Evolutionary conservation across 257 asterid genomes (phyloP).

Genomic region (Solanum paucissectum): DNA sequence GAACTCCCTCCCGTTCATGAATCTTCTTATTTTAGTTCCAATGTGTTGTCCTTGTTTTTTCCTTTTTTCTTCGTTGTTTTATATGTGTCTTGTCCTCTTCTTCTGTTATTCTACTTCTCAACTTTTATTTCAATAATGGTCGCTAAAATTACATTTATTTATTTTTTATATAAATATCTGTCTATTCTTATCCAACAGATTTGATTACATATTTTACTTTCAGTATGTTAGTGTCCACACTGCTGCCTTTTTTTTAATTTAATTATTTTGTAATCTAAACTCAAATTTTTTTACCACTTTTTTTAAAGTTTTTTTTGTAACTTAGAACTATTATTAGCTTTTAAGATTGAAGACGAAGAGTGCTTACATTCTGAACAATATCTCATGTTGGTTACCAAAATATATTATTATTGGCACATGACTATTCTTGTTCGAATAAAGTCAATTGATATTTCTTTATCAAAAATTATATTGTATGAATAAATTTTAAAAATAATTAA

Average conservation of each 20-base stretch:
- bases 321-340: too few relatives aligned
- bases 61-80: not conserved
- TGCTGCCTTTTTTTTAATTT: too few relatives aligned
- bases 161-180: too few relatives aligned
- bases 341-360: too few relatives aligned
- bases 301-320: too few relatives aligned
- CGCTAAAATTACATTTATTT: too few relatives aligned
- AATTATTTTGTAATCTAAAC: too few relatives aligned
- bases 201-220: not conserved
- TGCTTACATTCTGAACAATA: too few relatives aligned
- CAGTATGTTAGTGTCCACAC: not conserved
- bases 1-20: not conserved
- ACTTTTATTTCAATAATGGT: not conserved
- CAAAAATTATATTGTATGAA: not conserved
- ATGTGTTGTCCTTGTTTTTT: not conserved
- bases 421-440: not conserved
- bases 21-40: not conserved
- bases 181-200: not conserved
- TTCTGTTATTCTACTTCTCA: not conserved
- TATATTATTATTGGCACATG: not conserved
- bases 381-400: not conserved
- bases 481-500: not conserved
- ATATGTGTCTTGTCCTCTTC: not conserved
- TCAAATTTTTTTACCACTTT: too few relatives aligned
- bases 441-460: not conserved